These are phyloP conservation scores for Boletus barrowsii DNA, from an alignment of 768 basidiomycete genomes.

Conservation along the genomic window DNA sequence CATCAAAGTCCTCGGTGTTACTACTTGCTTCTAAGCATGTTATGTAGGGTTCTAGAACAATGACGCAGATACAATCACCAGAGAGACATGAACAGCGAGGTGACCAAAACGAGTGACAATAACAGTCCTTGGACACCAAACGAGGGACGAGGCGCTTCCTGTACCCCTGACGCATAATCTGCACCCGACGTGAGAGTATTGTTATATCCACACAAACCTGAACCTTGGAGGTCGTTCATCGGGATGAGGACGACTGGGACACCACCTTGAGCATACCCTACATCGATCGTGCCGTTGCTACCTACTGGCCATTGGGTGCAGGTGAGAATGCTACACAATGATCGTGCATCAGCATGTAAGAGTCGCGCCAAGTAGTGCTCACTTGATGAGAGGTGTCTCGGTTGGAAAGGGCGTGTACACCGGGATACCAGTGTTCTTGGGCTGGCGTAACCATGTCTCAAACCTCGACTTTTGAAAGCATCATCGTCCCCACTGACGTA, in stretches of 20 bases:
- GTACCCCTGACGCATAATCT: conserved; percentile 5
- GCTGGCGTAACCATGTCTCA: conserved; percentile 34
- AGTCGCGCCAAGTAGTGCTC: conserved; percentile 20
- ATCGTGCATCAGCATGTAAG: not conserved
- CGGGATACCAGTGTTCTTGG: conserved; percentile 53
- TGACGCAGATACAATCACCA: not conserved
- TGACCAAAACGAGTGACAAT: conserved; percentile 9
- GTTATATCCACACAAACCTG: conserved; percentile 36
- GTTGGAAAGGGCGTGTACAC: conserved; percentile 54
- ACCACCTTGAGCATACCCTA: conserved; percentile 64
- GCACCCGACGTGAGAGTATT: not conserved
- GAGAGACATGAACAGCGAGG: not conserved
- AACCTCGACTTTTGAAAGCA: not conserved
- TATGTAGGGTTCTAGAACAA: not conserved
- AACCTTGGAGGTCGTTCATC: conserved; percentile 30
- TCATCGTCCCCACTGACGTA: conserved; percentile 23
- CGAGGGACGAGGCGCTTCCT: not conserved
- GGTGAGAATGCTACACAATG: conserved; percentile 48
- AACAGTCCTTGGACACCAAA: not conserved
- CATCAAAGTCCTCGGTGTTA: not conserved
- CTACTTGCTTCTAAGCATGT: not conserved
- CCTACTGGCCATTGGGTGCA: conserved; percentile 70
- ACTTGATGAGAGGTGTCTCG: conserved; percentile 56
- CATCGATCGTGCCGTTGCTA: conserved; percentile 57
- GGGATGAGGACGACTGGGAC: conserved; percentile 56